Evolutionary conservation across 129 eudicot species (phyloP).

Genomic region (Tanacetum coccineum): DNA sequence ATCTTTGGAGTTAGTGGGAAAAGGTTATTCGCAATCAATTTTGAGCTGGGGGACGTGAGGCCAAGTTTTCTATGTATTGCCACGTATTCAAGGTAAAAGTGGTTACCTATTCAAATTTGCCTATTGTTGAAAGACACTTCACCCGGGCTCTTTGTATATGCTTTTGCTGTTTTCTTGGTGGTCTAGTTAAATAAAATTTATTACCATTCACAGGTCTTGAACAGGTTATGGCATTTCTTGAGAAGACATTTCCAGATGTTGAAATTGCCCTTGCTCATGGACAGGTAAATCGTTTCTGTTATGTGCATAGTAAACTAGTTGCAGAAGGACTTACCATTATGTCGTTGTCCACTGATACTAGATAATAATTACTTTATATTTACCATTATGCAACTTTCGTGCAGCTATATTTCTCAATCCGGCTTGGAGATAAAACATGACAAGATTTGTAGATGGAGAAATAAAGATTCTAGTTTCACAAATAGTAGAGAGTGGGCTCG

Average conservation of each 20-base stretch:
- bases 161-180: conserved; percentile 7
- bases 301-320: neutral
- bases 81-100: conserved; percentile 83
- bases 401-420: conserved; percentile 94
- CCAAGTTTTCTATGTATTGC: conserved; percentile 96
- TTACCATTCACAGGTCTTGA: conserved; percentile 71
- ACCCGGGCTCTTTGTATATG: neutral
- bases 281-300: conserved; percentile 47
- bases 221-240: conserved; percentile 76
- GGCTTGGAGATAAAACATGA: conserved; percentile 94
- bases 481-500: conserved; percentile 98
- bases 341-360: neutral
- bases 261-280: conserved; percentile 96
- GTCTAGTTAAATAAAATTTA: conserved; percentile 14
- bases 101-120: neutral
- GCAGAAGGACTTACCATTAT: conserved; percentile 1
- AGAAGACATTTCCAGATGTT: conserved; percentile 61
- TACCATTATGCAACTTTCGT: conserved; percentile 20
- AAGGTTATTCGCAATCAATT: conserved; percentile 81
- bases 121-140: neutral
- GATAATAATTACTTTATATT: conserved; percentile 1
- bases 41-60: conserved; percentile 91
- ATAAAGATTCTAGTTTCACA: conserved; percentile 84
- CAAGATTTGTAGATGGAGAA: conserved; percentile 71
- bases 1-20: conserved; percentile 73